phyloP scores from a whole-genome alignment of 192 early-diverging fungal genomes.

The Funneliformis mosseae region DNA sequence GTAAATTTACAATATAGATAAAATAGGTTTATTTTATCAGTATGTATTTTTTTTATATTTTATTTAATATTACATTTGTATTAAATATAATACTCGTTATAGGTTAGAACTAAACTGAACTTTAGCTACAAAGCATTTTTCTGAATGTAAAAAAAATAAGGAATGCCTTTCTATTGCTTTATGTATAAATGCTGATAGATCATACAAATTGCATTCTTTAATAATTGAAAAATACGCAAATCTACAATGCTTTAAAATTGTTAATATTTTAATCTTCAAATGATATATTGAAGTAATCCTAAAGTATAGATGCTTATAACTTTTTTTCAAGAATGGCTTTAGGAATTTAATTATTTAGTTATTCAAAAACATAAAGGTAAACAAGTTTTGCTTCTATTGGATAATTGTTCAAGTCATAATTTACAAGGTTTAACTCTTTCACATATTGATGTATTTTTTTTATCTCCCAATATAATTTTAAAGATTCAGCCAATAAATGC shows the following conservation, averaged over 20 bases:
- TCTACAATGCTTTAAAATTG: conserved; percentile 22
- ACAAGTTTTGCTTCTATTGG: neutral
- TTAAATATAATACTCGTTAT: conserved; percentile 1
- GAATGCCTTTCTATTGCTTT: conserved; percentile 27
- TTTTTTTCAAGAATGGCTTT: neutral
- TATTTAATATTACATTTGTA: neutral
- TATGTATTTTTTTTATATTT: neutral
- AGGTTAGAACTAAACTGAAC: conserved; percentile 23
- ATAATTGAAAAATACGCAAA: conserved; percentile 34
- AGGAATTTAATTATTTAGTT: no score
- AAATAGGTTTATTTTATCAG: neutral
- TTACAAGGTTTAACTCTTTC: conserved; percentile 11
- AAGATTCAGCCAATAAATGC: neutral
- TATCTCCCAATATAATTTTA: neutral
- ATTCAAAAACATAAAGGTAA: neutral
- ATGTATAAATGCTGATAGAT: conserved; percentile 26
- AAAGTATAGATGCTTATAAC: conserved; percentile 28
- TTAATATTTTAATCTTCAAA: conserved; percentile 16
- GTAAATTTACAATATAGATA: conserved; percentile 9
- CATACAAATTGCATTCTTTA: conserved; percentile 14
- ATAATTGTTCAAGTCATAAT: conserved; percentile 35
- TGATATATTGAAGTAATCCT: conserved; percentile 16
- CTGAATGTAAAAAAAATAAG: conserved; percentile 16
- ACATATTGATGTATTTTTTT: conserved; percentile 1
- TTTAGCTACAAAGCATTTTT: conserved; percentile 8